phyloP scores from a whole-genome alignment of 495 filamentous ascomycete species.

The Penicillium odoratum region DNA sequence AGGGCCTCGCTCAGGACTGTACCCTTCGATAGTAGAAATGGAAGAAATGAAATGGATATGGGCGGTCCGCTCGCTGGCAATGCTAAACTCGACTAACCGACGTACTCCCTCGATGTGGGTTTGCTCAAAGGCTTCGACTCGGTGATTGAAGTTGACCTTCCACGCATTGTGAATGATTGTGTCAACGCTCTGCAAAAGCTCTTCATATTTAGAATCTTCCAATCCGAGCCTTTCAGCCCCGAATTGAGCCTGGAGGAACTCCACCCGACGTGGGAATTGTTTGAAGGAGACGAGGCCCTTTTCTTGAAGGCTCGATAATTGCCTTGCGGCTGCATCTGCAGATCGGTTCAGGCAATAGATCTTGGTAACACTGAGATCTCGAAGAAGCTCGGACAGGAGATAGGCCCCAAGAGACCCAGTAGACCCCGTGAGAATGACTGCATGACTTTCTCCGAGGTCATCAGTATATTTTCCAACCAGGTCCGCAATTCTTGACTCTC shows the following conservation, averaged over 20 bases:
- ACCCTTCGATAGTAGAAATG: slow-evolving; percentile 36
- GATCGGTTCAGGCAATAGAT: slow-evolving; percentile 57
- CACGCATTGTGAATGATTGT: slow-evolving; percentile 60
- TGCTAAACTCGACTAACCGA: slow-evolving; percentile 52
- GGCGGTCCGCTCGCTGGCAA: slow-evolving; percentile 26
- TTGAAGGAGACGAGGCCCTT: slow-evolving; percentile 12
- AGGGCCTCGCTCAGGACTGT: slow-evolving; percentile 2
- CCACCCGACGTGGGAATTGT: slow-evolving; percentile 22
- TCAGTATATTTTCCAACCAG: slow-evolving; percentile 16
- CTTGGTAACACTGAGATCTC: slow-evolving; percentile 38
- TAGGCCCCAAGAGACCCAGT: slow-evolving; percentile 59
- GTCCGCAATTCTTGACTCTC: slow-evolving; percentile 8
- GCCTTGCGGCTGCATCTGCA: slow-evolving; percentile 18
- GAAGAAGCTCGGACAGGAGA: slow-evolving; percentile 48
- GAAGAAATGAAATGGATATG: slow-evolving; percentile 56
- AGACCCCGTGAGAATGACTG: slow-evolving; percentile 52
- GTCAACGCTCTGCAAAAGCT: slow-evolving; percentile 27
- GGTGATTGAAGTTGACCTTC: slow-evolving; percentile 62
- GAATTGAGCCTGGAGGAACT: slow-evolving; percentile 34
- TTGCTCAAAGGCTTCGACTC: slow-evolving; percentile 47
- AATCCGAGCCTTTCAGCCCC: slow-evolving; percentile 12
- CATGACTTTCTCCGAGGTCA: slow-evolving; percentile 12
- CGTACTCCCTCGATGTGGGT: slow-evolving; percentile 53
- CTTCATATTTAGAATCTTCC: slow-evolving; percentile 13
- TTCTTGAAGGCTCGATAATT: slow-evolving; percentile 17